Percentiles rank a stretch among this genome's conserved stretches.
phyloP scores from a whole-genome alignment of 164 flowering plant species.

The Annona cherimola region DNA sequence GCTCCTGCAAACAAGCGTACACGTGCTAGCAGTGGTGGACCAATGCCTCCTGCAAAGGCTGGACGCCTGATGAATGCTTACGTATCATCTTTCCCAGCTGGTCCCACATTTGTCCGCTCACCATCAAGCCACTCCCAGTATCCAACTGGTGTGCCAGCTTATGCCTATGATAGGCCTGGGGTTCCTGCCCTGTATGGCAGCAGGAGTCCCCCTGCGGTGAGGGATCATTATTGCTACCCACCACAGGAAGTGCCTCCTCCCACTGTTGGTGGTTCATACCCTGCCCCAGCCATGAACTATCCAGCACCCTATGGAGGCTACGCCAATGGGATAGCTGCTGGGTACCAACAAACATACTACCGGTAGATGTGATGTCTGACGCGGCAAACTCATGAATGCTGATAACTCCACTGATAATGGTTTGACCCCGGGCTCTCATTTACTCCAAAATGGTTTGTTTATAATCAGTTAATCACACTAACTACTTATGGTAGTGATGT shows the following conservation, averaged over 20 bases:
- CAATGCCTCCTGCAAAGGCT: constrained; percentile 99
- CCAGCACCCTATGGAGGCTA: constrained; percentile 27
- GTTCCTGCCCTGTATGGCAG: constrained; percentile 60
- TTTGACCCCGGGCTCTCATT: constrained; percentile 15
- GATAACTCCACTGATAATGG: constrained; percentile 21
- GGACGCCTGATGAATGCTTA: constrained; percentile 87
- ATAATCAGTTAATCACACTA: constrained; percentile 34
- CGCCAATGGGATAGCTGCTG: constrained; percentile 29
- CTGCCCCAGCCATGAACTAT: constrained; percentile 32
- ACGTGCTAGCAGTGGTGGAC: constrained; percentile 77
- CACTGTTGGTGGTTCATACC: constrained; percentile 26
- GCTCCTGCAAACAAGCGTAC: constrained; percentile 90
- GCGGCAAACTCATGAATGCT: constrained; percentile 11
- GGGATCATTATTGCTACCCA: constrained; percentile 47
- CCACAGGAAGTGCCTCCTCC: constrained; percentile 43
- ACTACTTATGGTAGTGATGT: constrained; percentile 29
- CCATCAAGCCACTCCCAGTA: constrained; percentile 54
- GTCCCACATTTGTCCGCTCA: constrained; percentile 60
- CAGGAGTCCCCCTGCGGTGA: constrained; percentile 56
- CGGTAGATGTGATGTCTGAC: constrained; percentile 17
- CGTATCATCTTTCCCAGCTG: constrained; percentile 83
- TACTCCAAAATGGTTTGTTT: constrained; percentile 21
- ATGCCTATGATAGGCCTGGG: constrained; percentile 41
- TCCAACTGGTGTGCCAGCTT: constrained; percentile 44
- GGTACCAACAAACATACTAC: constrained; percentile 37